Conservation (phyloP, 2,329 filamentous ascomycete species). For the Rhynchosporium graminicola region DNA sequence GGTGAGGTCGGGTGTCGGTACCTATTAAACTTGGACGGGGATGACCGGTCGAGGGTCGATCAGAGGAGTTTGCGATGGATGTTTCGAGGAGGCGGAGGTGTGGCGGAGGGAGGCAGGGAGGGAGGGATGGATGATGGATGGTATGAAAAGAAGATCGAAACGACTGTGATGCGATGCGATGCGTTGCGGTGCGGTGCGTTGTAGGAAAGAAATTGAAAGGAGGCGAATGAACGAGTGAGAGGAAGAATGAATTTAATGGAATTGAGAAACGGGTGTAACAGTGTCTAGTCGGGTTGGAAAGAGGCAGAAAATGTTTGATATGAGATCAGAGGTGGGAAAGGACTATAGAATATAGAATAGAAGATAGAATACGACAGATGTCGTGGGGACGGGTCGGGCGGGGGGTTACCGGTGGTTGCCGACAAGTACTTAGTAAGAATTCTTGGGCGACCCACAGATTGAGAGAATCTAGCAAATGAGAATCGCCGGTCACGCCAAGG, state of each 20-base stretch:
- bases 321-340: background rate
- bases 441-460: background rate
- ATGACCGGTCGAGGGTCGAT: background rate
- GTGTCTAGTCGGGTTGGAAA: background rate
- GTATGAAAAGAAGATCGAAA: background rate
- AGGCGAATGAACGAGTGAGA: too few species aligned
- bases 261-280: too few species aligned
- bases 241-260: too few species aligned
- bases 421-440: background rate
- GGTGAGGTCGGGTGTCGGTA: background rate
- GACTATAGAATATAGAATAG: background rate
- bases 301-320: background rate
- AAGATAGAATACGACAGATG: conserved; percentile 4
- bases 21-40: background rate
- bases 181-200: too few species aligned
- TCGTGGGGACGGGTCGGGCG: background rate
- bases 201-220: too few species aligned
- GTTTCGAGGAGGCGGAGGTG: conserved; percentile 2
- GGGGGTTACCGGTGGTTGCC: background rate
- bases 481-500: background rate
- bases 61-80: background rate
- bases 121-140: too few species aligned
- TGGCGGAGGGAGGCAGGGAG: background rate
- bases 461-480: background rate
- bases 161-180: background rate